These are phyloP conservation scores for Ophiognomonia clavigignenti-juglandacearum DNA, from an alignment of 2,329 filamentous ascomycete species.

Conservation along the genomic window DNA sequence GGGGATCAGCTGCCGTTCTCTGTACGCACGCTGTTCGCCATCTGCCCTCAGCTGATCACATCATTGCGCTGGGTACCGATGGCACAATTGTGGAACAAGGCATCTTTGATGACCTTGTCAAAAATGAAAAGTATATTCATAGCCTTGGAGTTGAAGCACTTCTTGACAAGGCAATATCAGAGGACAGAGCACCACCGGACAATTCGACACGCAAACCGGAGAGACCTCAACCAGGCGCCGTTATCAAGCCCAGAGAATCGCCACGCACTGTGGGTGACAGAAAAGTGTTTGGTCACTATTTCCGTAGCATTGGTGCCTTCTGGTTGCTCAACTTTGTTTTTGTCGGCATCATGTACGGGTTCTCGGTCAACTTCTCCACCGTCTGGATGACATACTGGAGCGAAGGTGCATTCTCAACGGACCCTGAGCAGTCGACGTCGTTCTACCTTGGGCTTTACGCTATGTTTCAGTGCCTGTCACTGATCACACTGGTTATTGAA, in stretches of 20 bases:
- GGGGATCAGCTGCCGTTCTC: constrained; percentile 25
- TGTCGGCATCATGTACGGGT: constrained; percentile 22
- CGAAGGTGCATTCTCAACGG: neutral
- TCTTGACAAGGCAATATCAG: neutral
- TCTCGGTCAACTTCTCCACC: constrained; percentile 24
- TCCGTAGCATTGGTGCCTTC: constrained; percentile 22
- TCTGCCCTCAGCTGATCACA: constrained; percentile 37
- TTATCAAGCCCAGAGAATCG: neutral
- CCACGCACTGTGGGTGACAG: constrained; percentile 1
- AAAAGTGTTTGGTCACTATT: constrained; percentile 31
- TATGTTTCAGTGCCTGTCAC: constrained; percentile 2
- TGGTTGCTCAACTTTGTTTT: constrained; percentile 17
- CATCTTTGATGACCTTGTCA: constrained; percentile 31
- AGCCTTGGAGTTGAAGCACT: constrained; percentile 29
- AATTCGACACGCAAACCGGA: neutral
- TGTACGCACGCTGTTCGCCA: constrained; percentile 35
- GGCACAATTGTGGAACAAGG: constrained; percentile 40
- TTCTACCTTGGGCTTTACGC: constrained; percentile 10
- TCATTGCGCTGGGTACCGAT: constrained; percentile 38
- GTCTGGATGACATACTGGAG: constrained; percentile 27
- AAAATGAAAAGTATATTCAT: constrained; percentile 33
- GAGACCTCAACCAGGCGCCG: neutral
- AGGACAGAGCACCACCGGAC: neutral
- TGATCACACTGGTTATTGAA: neutral
- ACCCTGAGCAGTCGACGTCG: neutral